These are phyloP conservation scores for Populus hybrid DNA, from an alignment of 441 rosid species.

Conservation along the genomic window DNA sequence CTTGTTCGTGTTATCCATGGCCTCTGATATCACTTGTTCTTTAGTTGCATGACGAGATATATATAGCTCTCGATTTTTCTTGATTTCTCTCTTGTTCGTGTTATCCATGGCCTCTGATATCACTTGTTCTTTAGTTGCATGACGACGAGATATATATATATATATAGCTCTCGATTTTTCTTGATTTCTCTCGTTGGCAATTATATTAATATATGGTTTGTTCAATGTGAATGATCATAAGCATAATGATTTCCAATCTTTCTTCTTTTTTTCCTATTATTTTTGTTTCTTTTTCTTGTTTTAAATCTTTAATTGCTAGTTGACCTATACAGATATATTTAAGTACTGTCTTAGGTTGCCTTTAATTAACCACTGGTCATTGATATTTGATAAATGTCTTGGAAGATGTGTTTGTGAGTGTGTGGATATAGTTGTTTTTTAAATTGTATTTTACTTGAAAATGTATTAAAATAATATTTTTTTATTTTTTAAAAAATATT, in stretches of 20 bases:
- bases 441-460: too few species aligned
- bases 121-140: neutral
- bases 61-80: too few species aligned
- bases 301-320: neutral
- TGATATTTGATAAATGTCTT: too few species aligned
- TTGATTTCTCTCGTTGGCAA: neutral
- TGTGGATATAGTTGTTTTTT: too few species aligned
- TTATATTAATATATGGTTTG: neutral
- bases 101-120: neutral
- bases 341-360: too few species aligned
- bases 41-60: neutral
- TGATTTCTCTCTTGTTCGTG: neutral
- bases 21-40: neutral
- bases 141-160: neutral
- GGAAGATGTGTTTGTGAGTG: accelerated
- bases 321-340: too few species aligned
- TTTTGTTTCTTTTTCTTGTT: neutral
- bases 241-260: neutral
- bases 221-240: neutral
- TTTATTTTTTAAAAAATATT: too few species aligned
- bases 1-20: neutral
- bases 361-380: too few species aligned
- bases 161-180: neutral
- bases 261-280: neutral
- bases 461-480: too few species aligned